phyloP scores from a whole-genome alignment of 192 early-diverging fungal species.

The Gamsiella multidivaricata region DNA sequence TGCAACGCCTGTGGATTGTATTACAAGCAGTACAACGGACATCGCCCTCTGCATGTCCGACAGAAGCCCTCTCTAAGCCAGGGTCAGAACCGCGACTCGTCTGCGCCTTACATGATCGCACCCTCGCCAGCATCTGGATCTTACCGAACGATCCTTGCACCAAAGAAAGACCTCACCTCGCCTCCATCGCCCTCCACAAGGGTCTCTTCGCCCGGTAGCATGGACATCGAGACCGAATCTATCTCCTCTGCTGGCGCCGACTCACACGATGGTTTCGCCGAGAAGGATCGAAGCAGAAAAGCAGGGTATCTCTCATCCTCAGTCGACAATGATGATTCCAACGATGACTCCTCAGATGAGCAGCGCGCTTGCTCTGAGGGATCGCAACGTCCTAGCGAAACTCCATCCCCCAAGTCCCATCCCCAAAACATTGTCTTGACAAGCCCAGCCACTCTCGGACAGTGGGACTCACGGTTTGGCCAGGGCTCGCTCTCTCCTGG shows the following conservation, averaged over 20 bases:
- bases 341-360: conserved; percentile 4
- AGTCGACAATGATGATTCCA: conserved; percentile 6
- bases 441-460: not conserved
- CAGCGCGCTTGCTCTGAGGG: not conserved
- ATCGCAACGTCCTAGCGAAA: not conserved
- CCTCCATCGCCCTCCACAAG: conserved; percentile 11
- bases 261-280: not conserved
- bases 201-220: conserved; percentile 14
- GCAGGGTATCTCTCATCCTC: not conserved
- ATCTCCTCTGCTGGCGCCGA: not conserved
- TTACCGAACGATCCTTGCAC: conserved; percentile 11
- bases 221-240: conserved; percentile 26
- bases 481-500: not conserved
- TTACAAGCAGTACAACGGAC: conserved; percentile 88
- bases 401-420: not conserved
- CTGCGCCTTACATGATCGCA: conserved; percentile 25
- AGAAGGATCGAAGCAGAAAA: not conserved
- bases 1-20: conserved; percentile 96
- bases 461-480: not conserved
- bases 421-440: not conserved
- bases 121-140: not conserved
- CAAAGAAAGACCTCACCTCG: conserved; percentile 13
- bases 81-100: conserved; percentile 20
- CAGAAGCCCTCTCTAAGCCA: conserved; percentile 47
- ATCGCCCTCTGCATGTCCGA: conserved; percentile 78